phyloP scores from a whole-genome alignment of 2,329 filamentous ascomycete species.

The Phaeophleospora eucalypticola region DNA sequence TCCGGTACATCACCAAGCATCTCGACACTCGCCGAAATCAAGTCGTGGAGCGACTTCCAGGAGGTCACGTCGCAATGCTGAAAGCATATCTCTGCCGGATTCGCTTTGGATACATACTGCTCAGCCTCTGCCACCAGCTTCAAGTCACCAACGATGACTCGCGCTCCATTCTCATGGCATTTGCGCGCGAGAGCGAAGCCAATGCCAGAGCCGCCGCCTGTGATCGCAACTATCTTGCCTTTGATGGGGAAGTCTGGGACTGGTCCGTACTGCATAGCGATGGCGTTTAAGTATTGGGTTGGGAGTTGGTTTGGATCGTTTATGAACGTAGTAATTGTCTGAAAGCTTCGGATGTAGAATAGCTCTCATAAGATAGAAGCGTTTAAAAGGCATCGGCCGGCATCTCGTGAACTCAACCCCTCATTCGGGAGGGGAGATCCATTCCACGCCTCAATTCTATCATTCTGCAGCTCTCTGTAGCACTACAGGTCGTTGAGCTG shows the following conservation, averaged over 20 bases:
- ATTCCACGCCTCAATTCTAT: not conserved
- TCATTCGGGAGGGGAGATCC: not conserved
- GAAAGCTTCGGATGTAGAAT: no score
- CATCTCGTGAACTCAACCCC: not conserved
- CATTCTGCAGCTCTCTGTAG: no score
- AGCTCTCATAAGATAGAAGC: not conserved
- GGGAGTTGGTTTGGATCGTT: not conserved
- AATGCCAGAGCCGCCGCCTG: conserved; percentile 17
- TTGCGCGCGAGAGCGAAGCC: conserved; percentile 17
- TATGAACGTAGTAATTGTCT: no score
- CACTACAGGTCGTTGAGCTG: no score
- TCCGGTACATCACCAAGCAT: conserved; percentile 19
- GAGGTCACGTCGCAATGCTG: conserved; percentile 20
- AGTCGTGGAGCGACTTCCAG: conserved; percentile 18
- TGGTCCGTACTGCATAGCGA: conserved; percentile 20
- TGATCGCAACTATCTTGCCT: conserved; percentile 19
- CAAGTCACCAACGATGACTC: conserved; percentile 20
- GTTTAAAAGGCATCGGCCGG: not conserved
- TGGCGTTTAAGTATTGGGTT: not conserved
- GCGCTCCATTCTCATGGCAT: conserved; percentile 18
- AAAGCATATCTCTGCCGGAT: conserved; percentile 6
- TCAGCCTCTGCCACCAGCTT: conserved; percentile 19
- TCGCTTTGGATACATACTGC: conserved; percentile 7
- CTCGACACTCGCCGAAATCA: conserved; percentile 19
- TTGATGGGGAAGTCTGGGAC: conserved; percentile 20